Base-by-base conservation (phyloP, 345 rosid species). In the Microthlaspi erraticum region DNA sequence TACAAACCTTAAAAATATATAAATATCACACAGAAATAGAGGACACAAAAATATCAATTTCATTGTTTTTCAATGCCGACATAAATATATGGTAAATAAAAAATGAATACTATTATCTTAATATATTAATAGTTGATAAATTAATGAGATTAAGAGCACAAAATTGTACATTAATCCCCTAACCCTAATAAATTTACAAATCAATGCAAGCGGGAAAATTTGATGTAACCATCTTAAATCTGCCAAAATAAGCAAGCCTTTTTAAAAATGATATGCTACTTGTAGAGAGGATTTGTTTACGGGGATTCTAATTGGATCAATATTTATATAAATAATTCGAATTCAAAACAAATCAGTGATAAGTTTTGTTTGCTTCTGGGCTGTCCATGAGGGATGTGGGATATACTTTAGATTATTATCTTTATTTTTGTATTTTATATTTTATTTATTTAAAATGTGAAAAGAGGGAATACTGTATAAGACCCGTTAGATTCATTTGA, bases 341-440 rank as follows among this genome's bases (percentile, higher is more conserved):
- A 53, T 63, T 17, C 10, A 42, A 53, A 60, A 51, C 33, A 50
- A 37, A 29, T 44, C 44, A 26, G 20, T 42, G 61, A 61, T 36
- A 45, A 61, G 23, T 56, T 51, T 51, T 50, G 63, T 64, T 64
- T 64, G 18, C 59, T 13, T 64, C 19, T 56, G 34, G 43, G 44
- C 59, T 72, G 70, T 64, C 65, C 42, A 48, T 46, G 44, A 73
- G 17, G 55, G 61, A 52, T 34, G 61, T 23, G 71, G n/a, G 49
- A 12, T 1, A 64, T 26, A 26, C 46, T 53, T 53, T 11, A 3
- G 2, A 31, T 38, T 29, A 14, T 34, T 10, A 5, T 37, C 7
- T 4, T 32, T 32, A 3, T 42, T 53, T 42, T 16, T 48, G 38
- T 33, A 13, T 61, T 5, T 5, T 43, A 29, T 43, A 11, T 12